These are phyloP conservation scores for Raphanus hybrid DNA, from an alignment of 441 rosid species.

Conservation along the genomic window DNA sequence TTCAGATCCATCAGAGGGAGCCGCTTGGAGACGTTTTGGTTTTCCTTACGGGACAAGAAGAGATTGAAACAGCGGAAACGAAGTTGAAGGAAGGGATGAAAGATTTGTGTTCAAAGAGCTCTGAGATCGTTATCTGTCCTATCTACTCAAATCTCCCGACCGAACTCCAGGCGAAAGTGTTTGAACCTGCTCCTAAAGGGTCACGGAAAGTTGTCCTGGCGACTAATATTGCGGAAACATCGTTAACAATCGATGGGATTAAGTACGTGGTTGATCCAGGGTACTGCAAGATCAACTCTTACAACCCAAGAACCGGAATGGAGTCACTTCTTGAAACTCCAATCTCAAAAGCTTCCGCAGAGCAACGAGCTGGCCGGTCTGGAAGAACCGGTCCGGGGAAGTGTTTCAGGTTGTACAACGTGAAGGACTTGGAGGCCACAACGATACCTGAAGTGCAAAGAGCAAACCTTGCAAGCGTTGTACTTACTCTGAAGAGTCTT, in stretches of 20 bases:
- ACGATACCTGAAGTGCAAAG: conserved; percentile 92
- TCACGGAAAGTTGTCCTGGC: conserved; percentile 92
- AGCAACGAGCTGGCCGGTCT: conserved; percentile 93
- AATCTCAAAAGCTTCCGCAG: conserved; percentile 93
- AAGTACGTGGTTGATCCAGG: conserved; percentile 90
- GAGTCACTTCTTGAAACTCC: conserved; percentile 83
- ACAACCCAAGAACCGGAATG: conserved; percentile 94
- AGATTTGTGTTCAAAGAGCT: conserved; percentile 80
- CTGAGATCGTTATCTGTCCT: conserved; percentile 89
- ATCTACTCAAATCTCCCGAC: conserved; percentile 97
- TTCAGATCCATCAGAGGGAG: conserved; percentile 85
- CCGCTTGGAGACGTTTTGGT: conserved; percentile 84
- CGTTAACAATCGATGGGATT: conserved; percentile 90
- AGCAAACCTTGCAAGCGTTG: conserved; percentile 88
- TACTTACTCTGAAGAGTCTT: conserved; percentile 86
- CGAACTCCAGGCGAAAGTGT: conserved; percentile 90
- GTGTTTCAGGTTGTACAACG: conserved; percentile 84
- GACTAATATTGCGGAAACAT: conserved; percentile 94
- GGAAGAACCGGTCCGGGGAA: conserved; percentile 96
- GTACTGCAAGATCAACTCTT: conserved; percentile 84
- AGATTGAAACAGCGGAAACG: conserved; percentile 94
- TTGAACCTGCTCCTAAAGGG: conserved; percentile 91
- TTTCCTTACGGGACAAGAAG: conserved; percentile 96
- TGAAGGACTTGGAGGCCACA: conserved; percentile 78
- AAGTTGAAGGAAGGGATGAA: conserved; percentile 75